A percentile compares a stretch with the other conserved stretches of the same genome.
phyloP scores from a whole-genome alignment of 176 grass and related monocot genomes.

The Oryza rufipogon region DNA sequence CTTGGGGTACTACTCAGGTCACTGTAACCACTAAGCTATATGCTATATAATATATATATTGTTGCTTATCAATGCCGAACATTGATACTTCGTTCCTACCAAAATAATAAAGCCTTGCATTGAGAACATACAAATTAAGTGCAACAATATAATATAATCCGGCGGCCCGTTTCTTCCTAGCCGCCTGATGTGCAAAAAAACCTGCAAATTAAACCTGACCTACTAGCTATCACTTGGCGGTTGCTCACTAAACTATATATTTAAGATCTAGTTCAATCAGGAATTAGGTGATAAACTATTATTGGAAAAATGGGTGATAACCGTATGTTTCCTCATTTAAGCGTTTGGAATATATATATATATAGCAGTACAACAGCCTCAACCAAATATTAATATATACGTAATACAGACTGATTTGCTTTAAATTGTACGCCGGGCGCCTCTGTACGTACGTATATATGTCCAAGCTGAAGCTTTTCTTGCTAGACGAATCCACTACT shows the following conservation, averaged over 20 bases:
- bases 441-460: neutral
- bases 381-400: conserved; percentile 23
- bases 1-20: no score
- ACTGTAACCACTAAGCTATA: no score
- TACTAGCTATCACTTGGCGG: neutral
- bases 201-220: neutral
- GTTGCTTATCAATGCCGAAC: neutral
- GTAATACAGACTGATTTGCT: neutral
- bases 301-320: neutral
- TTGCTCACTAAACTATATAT: neutral
- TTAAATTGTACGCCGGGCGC: neutral
- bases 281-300: neutral
- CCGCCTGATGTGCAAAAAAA: neutral
- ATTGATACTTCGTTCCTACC: neutral
- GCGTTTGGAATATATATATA: conserved; percentile 17
- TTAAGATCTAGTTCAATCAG: neutral
- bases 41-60: neutral
- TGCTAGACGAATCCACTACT: neutral
- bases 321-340: conserved; percentile 17
- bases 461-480: neutral
- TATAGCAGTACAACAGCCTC: conserved; percentile 27
- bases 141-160: no score
- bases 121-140: neutral
- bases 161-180: no score
- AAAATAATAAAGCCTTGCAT: neutral